phyloP scores from a whole-genome alignment of 2,329 filamentous ascomycete species.

The Cryphonectria radicalis region DNA sequence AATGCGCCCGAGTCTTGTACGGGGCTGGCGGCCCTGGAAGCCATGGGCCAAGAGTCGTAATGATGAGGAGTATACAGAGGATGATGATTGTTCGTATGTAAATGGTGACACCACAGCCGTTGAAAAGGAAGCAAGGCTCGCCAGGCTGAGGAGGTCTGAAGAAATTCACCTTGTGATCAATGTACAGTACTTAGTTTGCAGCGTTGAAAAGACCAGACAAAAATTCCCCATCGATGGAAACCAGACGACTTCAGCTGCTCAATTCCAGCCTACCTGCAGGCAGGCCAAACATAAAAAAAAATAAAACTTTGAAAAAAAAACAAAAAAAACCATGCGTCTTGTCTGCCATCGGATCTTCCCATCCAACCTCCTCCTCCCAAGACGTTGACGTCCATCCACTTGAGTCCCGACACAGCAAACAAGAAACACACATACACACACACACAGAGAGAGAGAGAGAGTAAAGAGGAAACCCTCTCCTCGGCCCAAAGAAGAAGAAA shows the following conservation, averaged over 20 bases:
- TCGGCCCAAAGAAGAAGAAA: conserved; percentile 4
- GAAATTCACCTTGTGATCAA: not conserved
- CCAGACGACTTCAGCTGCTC: not conserved
- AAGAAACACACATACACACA: not conserved
- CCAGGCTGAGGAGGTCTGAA: not conserved
- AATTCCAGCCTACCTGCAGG: not conserved
- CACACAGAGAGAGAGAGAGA: too few relatives aligned
- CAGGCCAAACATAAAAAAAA: not conserved
- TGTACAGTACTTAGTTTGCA: not conserved
- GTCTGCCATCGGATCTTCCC: not conserved
- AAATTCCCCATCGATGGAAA: not conserved
- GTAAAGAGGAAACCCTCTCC: not conserved
- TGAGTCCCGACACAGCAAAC: not conserved
- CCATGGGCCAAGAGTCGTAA: not conserved
- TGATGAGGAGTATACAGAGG: not conserved
- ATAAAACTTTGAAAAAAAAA: not conserved
- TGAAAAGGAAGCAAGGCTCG: not conserved
- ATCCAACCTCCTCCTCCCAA: not conserved
- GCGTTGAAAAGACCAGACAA: not conserved
- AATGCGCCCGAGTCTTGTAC: conserved; percentile 10
- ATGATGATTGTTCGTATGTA: too few relatives aligned
- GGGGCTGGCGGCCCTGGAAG: not conserved
- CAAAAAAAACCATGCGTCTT: not conserved
- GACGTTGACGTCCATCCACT: not conserved
- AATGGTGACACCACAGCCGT: not conserved